These are phyloP conservation scores for Penicillium angulare DNA, from an alignment of 495 filamentous ascomycete species.

Conservation along the genomic window DNA sequence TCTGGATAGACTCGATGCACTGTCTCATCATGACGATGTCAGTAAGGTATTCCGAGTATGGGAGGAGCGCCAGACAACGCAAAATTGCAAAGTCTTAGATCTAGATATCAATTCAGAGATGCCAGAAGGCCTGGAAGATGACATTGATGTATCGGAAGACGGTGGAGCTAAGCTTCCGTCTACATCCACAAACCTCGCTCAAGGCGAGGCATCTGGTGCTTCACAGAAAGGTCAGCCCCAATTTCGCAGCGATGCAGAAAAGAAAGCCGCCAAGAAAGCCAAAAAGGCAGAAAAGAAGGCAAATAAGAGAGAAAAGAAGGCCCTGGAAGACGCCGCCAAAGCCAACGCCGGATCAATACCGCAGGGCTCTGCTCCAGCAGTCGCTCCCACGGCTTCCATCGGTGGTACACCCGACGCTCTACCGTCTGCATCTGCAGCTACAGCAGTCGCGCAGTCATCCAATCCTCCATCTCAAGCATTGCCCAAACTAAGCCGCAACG, in stretches of 20 bases:
- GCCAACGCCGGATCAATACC: not conserved
- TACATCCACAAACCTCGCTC: not conserved
- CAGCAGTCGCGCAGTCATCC: no score
- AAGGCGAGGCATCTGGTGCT: not conserved
- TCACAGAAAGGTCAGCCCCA: not conserved
- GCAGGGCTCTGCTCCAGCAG: not conserved
- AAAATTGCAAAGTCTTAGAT: slow-evolving; percentile 23
- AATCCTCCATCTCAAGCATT: no score
- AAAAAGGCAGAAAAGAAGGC: not conserved
- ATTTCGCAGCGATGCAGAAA: not conserved
- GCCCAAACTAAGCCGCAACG: no score
- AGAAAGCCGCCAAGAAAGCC: not conserved
- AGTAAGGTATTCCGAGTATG: slow-evolving; percentile 36
- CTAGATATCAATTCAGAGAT: slow-evolving; percentile 12
- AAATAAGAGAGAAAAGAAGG: not conserved
- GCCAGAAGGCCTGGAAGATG: slow-evolving; percentile 1
- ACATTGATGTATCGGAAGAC: slow-evolving; percentile 11
- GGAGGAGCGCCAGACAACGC: slow-evolving; percentile 14
- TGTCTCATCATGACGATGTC: slow-evolving; percentile 39
- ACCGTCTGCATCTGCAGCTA: no score
- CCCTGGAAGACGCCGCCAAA: not conserved
- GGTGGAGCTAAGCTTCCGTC: slow-evolving; percentile 14
- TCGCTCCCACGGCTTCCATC: not conserved
- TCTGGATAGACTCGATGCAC: slow-evolving; percentile 28
- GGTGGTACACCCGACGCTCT: no score